These are phyloP conservation scores for Anaeromyces robustus DNA, from an alignment of 192 early-diverging fungal genomes.

Conservation along the genomic window DNA sequence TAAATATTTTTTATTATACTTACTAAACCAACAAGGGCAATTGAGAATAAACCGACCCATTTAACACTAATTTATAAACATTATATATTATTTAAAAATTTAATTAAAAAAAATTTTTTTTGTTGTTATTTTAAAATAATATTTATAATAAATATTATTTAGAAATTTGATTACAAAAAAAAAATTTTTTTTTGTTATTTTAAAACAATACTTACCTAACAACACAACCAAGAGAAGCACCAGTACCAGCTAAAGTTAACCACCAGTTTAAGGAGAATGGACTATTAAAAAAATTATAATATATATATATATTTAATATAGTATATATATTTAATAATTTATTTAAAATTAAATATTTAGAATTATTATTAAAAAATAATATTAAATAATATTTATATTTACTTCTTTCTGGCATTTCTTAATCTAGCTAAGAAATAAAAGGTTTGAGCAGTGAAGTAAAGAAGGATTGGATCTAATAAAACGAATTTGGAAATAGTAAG, in stretches of 20 bases:
- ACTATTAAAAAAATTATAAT: slow-evolving; percentile 13
- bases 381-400: slow-evolving; percentile 12
- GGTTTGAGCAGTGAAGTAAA: slow-evolving; percentile 64
- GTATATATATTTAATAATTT: background rate
- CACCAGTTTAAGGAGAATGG: slow-evolving; percentile 81
- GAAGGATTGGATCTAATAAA: slow-evolving; percentile 84
- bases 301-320: background rate
- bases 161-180: too few relatives aligned
- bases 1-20: background rate
- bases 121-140: too few relatives aligned
- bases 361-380: slow-evolving; percentile 14
- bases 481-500: slow-evolving; percentile 76
- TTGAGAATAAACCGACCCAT: background rate
- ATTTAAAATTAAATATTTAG: background rate
- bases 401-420: slow-evolving; percentile 38
- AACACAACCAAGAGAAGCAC: slow-evolving; percentile 71
- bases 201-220: too few relatives aligned
- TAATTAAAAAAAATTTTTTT: too few relatives aligned
- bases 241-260: slow-evolving; percentile 71
- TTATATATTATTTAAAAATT: background rate
- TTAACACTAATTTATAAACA: background rate
- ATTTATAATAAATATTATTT: too few relatives aligned
- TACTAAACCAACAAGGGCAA: background rate
- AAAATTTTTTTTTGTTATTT: too few relatives aligned
- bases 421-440: slow-evolving; percentile 56